phyloP scores from a whole-genome alignment of 1,139 yeast species.

The Magnusiomyces sp. region DNA sequence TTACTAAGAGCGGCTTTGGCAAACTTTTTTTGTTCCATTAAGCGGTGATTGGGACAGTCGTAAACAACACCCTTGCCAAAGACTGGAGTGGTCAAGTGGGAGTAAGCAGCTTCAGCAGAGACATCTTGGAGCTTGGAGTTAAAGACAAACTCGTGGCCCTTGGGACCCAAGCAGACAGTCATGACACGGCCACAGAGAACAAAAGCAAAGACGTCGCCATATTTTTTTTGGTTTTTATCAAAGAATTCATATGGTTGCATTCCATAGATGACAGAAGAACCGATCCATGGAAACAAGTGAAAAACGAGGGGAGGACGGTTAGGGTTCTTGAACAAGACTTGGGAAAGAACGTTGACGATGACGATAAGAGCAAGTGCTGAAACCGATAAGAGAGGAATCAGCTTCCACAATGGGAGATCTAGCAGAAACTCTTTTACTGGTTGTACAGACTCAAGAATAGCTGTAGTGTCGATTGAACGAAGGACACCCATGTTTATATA shows the following conservation, averaged over 20 bases:
- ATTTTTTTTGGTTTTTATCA: slow-evolving; percentile 61
- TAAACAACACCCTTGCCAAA: slow-evolving; percentile 96
- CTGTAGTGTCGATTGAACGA: slow-evolving; percentile 21
- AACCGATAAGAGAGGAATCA: slow-evolving; percentile 22
- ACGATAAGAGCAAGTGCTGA: slow-evolving; percentile 32
- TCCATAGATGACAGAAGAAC: slow-evolving; percentile 82
- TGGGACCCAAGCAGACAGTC: slow-evolving; percentile 95
- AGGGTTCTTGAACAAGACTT: slow-evolving; percentile 61
- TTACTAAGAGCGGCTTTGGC: slow-evolving; percentile 82
- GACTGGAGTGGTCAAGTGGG: slow-evolving; percentile 92
- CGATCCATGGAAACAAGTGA: slow-evolving; percentile 93
- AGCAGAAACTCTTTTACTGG: slow-evolving; percentile 9
- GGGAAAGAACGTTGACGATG: slow-evolving; percentile 59
- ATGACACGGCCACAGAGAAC: slow-evolving; percentile 80
- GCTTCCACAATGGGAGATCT: slow-evolving; percentile 22
- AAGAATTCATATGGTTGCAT: slow-evolving; percentile 90
- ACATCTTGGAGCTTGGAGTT: slow-evolving; percentile 87
- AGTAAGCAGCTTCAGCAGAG: slow-evolving; percentile 92
- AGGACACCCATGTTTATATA: slow-evolving; percentile 15
- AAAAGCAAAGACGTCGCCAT: slow-evolving; percentile 91
- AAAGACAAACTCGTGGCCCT: slow-evolving; percentile 93
- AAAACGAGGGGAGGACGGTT: slow-evolving; percentile 65
- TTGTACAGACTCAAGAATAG: slow-evolving; percentile 20
- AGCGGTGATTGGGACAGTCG: slow-evolving; percentile 86
- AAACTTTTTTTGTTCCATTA: slow-evolving; percentile 98